Conservation (phyloP, 495 filamentous ascomycete species). For the Xylaria scruposa region DNA sequence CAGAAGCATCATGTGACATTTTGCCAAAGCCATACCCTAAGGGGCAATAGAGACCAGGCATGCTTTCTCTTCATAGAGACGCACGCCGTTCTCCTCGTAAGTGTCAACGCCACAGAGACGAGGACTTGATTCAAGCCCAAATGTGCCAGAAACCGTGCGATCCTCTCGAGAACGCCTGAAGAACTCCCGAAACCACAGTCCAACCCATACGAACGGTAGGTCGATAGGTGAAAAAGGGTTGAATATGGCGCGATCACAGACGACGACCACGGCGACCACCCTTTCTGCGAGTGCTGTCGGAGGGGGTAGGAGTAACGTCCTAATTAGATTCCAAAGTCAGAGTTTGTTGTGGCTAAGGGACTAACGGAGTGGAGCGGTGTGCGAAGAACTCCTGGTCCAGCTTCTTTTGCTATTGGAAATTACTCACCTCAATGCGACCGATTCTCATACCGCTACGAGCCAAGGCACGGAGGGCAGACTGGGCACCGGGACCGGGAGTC, state of each 20-base stretch:
- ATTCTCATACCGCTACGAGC: constrained; percentile 99
- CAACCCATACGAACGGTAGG: constrained; percentile 34
- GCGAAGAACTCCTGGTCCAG: not conserved
- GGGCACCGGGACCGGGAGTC: constrained; percentile 97
- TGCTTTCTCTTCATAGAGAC: constrained; percentile 43
- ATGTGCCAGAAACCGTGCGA: constrained; percentile 45
- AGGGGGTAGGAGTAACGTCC: constrained; percentile 98
- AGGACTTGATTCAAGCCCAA: constrained; percentile 37
- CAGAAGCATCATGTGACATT: constrained; percentile 61
- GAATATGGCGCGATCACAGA: constrained; percentile 70
- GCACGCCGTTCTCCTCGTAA: constrained; percentile 71
- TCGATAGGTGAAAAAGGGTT: constrained; percentile 26
- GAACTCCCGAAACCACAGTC: constrained; percentile 44
- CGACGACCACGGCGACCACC: constrained; percentile 99
- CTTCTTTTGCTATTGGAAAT: not conserved
- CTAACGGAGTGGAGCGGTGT: not conserved
- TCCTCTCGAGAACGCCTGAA: constrained; percentile 37
- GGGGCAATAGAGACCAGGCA: constrained; percentile 67
- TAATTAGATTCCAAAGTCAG: not conserved
- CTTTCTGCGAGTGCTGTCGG: constrained; percentile 98
- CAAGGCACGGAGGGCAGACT: constrained; percentile 97
- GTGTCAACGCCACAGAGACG: constrained; percentile 64
- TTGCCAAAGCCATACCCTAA: constrained; percentile 43
- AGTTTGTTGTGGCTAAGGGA: not conserved
- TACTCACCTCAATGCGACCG: constrained; percentile 79